A percentile compares a stretch with the other conserved stretches of the same genome.
Conservation (phyloP, 768 basidiomycete genomes). For the Calocybe cyanea region DNA sequence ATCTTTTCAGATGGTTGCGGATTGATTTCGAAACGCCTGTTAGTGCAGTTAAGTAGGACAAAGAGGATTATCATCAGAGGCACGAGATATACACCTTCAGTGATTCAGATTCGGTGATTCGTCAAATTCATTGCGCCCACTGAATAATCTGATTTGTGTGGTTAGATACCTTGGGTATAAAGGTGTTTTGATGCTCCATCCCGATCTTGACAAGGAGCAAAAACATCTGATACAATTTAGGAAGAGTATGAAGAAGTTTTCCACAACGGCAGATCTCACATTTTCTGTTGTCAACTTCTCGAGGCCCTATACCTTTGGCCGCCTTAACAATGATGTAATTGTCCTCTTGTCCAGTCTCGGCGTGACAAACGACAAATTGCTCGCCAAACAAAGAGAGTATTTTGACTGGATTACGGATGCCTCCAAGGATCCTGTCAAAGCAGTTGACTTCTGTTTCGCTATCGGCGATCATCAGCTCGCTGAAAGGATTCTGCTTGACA, state of each 20-base stretch:
- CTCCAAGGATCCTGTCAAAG: constrained; percentile 40
- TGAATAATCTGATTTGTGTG: background rate
- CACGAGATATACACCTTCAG: constrained; percentile 53
- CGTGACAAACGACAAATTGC: constrained; percentile 47
- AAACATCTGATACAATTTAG: constrained; percentile 52
- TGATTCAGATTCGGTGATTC: constrained; percentile 65
- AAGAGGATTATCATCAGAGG: constrained; percentile 56
- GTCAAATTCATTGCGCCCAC: background rate
- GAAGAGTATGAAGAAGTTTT: constrained; percentile 70
- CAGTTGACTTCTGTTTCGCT: constrained; percentile 55
- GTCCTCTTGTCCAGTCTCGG: constrained; percentile 64
- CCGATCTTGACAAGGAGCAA: constrained; percentile 42
- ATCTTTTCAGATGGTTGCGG: constrained; percentile 70
- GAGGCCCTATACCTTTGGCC: constrained; percentile 58
- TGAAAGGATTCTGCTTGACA: constrained; percentile 51
- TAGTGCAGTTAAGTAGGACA: constrained; percentile 45
- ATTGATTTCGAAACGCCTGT: constrained; percentile 51
- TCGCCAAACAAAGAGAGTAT: constrained; percentile 55
- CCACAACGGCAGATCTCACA: constrained; percentile 48
- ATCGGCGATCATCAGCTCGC: constrained; percentile 44
- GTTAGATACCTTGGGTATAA: constrained; percentile 69
- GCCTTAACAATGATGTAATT: constrained; percentile 69
- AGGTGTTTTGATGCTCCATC: constrained; percentile 67
- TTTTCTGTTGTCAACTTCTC: constrained; percentile 69
- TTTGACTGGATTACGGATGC: constrained; percentile 56